A percentile compares a stretch with the other conserved stretches of the same genome.
These are phyloP conservation scores for Asparagopsis taxiformis DNA, from an alignment of 31 red algal species.

Conservation along the genomic window DNA sequence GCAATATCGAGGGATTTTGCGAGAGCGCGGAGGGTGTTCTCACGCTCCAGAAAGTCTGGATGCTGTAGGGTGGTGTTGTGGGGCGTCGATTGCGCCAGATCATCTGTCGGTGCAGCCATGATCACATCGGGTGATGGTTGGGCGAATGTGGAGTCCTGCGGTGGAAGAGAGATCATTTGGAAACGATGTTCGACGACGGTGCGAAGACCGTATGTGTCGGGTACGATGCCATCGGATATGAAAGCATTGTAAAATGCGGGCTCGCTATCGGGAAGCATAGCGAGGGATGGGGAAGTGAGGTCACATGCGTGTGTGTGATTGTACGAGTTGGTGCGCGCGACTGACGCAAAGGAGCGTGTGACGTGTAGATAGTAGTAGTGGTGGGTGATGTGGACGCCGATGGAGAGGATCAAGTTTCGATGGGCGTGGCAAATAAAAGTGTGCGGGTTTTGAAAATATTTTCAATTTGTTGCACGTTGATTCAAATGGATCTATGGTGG, in stretches of 20 bases:
- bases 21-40: conserved; percentile 36
- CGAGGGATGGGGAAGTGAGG: not conserved
- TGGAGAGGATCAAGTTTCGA: no score
- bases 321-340: no score
- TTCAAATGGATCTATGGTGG: no score
- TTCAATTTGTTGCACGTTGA: no score
- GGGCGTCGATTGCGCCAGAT: not conserved
- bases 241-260: conserved; percentile 45
- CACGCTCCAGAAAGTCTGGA: conserved; percentile 6
- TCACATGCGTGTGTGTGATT: no score
- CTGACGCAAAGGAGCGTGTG: no score
- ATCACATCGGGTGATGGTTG: conserved; percentile 9
- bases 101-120: conserved; percentile 4
- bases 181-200: conserved; percentile 58
- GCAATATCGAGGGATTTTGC: conserved; percentile 33
- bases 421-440: no score
- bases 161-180: conserved; percentile 34
- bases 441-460: no score
- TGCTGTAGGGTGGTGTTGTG: not conserved
- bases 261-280: conserved; percentile 14
- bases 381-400: no score
- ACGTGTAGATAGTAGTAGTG: no score
- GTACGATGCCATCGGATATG: conserved; percentile 52
- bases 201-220: conserved; percentile 38
- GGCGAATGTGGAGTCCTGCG: not conserved